Evolutionary conservation across 345 rosid genomes (phyloP).

Genomic region (Eucalyptus caleyi): DNA sequence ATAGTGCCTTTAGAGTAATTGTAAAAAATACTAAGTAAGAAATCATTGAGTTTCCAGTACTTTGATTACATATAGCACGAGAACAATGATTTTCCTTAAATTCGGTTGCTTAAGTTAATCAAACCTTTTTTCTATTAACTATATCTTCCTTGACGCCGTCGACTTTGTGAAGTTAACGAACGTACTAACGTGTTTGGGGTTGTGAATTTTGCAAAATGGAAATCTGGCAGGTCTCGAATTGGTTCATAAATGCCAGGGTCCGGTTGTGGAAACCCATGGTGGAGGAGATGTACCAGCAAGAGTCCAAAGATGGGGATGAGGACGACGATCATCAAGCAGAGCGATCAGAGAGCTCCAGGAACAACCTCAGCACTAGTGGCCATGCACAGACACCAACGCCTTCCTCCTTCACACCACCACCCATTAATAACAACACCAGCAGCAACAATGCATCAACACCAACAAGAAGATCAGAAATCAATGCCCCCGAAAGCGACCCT

Average conservation of each 20-base stretch:
- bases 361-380: background rate
- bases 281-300: conserved; percentile 97
- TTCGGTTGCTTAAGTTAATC: background rate
- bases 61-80: background rate
- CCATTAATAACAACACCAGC: conserved; percentile 5
- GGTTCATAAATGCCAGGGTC: conserved; percentile 99
- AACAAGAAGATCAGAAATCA: conserved; percentile 42
- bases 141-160: background rate
- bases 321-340: background rate
- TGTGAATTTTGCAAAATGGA: background rate
- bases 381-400: conserved; percentile 50
- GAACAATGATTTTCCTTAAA: background rate
- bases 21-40: background rate
- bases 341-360: conserved; percentile 12
- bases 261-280: conserved; percentile 99
- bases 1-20: background rate
- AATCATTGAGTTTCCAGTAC: background rate
- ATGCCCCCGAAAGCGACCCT: conserved; percentile 61
- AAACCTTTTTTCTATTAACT: background rate
- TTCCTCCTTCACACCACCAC: conserved; percentile 3
- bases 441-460: conserved; percentile 15
- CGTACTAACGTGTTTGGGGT: background rate
- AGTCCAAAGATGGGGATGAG: conserved; percentile 43
- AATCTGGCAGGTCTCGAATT: conserved; percentile 70
- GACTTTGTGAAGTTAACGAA: background rate